These are phyloP conservation scores for Musa acuminata DNA, from an alignment of 176 grass and related monocot genomes.

Conservation along the genomic window DNA sequence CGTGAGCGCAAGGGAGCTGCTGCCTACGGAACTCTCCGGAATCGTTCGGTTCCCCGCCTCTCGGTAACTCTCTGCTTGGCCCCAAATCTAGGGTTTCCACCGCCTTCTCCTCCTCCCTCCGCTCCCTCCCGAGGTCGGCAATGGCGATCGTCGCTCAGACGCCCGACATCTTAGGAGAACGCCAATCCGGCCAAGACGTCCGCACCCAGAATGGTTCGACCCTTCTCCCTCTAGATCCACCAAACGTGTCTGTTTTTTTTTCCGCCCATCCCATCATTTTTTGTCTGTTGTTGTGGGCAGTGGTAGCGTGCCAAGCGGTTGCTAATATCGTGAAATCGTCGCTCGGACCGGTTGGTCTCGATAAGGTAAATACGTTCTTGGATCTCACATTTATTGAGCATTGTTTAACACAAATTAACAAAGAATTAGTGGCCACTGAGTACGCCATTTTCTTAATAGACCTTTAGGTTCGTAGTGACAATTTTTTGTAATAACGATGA, in stretches of 20 bases:
- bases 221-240: neutral
- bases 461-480: too few relatives aligned
- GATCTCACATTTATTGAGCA: neutral
- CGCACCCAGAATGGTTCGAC: conserved; percentile 76
- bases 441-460: too few relatives aligned
- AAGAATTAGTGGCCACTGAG: too few relatives aligned
- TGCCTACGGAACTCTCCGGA: too few relatives aligned
- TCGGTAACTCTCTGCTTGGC: neutral
- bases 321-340: conserved; percentile 91
- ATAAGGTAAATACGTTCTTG: conserved; percentile 52
- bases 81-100: conserved; percentile 19
- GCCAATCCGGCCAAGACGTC: conserved; percentile 88
- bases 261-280: conserved; percentile 6
- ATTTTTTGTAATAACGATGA: too few relatives aligned
- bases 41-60: neutral
- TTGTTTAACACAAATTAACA: too few relatives aligned
- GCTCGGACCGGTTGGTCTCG: conserved; percentile 78
- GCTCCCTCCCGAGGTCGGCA: neutral
- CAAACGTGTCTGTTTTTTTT: conserved; percentile 14
- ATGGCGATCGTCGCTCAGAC: conserved; percentile 59
- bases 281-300: conserved; percentile 21
- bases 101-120: neutral
- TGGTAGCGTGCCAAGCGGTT: conserved; percentile 77
- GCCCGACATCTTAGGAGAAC: conserved; percentile 76
- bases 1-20: too few relatives aligned